Evolutionary conservation across 768 basidiomycete genomes (phyloP), one percentile per base, ranked within the genome.

Genomic region (Boletellus ananas): DNA sequence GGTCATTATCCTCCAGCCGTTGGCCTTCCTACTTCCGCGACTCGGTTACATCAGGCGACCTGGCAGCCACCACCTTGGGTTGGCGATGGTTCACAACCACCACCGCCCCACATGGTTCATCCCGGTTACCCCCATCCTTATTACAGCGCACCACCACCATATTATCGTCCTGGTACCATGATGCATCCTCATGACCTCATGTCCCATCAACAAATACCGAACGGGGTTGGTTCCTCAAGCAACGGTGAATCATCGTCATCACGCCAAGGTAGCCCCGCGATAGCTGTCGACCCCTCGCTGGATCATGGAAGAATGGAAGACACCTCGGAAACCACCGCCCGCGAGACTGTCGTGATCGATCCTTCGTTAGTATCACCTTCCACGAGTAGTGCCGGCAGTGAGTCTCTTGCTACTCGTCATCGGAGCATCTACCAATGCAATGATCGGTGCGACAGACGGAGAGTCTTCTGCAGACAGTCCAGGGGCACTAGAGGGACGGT

Each of bases 21-120:
- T 31, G 73, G 68, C 25, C 71, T 79, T 36, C 82, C 82, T 20
- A 81, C 79, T 5, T 82, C 81, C 31, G 74, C 79, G 9, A 68
- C 79, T 4, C 69, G 80, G 44, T 55, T 74, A 44, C 72, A 76
- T 54, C 62, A 70, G 43, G 62, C 74, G 37, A 72, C 64, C 49
- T 80, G 73, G 77, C 64, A 64, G 17, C 67, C 62, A 53, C 64
- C 75, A 25, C 69, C 72, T 31, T 63, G 62, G 62, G 48, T 43
- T 13, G 47, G 31, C 63, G 74, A 52, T 71, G 75, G 77, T 52
- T 59, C 62, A 58, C 60, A 66, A 61, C 64, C 55, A 57, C 60
- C 68, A 2, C 61, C 70, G 20, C 65, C 64, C 18, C 70, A 59
- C 10, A 51, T 62, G 42, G 55, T 63, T 34, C 65, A 68, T 17